Evolutionary conservation across 2,329 filamentous ascomycete genomes (phyloP).

Genomic region (Stromatinia cepivora): DNA sequence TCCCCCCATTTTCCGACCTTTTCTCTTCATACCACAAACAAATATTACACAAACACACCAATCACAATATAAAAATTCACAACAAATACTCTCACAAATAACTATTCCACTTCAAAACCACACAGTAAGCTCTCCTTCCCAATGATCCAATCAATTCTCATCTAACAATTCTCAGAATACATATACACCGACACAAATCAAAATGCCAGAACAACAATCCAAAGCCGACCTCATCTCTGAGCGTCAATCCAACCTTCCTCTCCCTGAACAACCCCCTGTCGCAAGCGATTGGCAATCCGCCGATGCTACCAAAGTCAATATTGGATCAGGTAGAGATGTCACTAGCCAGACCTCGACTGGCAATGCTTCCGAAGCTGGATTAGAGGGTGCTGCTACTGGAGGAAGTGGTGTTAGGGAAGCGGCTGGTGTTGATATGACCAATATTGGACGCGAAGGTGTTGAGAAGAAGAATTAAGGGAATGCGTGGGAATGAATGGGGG

Average conservation of each 20-base stretch:
- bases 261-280: constrained; percentile 75
- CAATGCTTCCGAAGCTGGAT: constrained; percentile 50
- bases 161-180: constrained; percentile 9
- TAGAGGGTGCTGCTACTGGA: constrained; percentile 61
- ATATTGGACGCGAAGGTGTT: constrained; percentile 62
- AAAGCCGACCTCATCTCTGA: constrained; percentile 68
- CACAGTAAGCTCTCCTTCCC: background rate
- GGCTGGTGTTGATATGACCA: constrained; percentile 55
- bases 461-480: constrained; percentile 45
- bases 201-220: constrained; percentile 42
- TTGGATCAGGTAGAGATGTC: constrained; percentile 54
- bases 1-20: background rate
- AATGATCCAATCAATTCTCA: too few relatives aligned
- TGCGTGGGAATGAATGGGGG: too few relatives aligned
- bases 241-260: constrained; percentile 70
- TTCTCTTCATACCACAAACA: constrained; percentile 14
- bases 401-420: constrained; percentile 51
- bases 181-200: constrained; percentile 12
- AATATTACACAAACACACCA: background rate
- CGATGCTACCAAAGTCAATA: constrained; percentile 67
- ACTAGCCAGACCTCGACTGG: constrained; percentile 48
- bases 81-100: background rate
- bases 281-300: constrained; percentile 77
- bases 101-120: background rate
- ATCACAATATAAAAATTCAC: background rate